Evolutionary conservation across 805 yeast species (phyloP), one percentile per base, ranked within the genome.

Genomic region (Ogataea wickerhamii): DNA sequence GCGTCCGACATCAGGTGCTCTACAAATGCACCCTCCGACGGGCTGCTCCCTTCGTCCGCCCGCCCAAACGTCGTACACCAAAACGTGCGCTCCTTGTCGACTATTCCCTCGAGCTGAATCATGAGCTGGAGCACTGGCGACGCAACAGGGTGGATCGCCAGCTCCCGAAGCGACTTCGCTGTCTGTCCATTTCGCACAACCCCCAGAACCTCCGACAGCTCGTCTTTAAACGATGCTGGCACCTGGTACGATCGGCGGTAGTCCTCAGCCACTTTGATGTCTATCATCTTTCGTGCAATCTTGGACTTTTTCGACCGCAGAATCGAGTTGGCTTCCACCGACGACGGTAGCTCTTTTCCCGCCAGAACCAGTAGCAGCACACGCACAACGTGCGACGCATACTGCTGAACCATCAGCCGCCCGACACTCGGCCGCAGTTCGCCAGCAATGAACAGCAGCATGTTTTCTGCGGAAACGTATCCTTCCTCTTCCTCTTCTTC

Each of bases 211-310:
- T 71, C 73, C 34, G 67, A 68, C 37, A 87, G 63, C 45, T 80
- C 78, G 6, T 67, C 68, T 48, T 78, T 82, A 58, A 86, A 86
- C 0, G 84, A 68, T 2, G 72, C 61, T 6, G 96, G 95, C 1
- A 78, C 78, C 61, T 78, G 85, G 56, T 76, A 85, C 0, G 80
- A 66, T 41, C 74, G 68, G 53, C 77, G 71, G 52, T 80, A 82
- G 47, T 82, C 88, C 12, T 80, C 82, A 44, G 73, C 81, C 58
- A 86, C 95, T 52, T 80, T 80, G 31, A 87, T 81, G 50, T 85
- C 93, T 53, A 87, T 86, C 95, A 87, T 86, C 58, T 88, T 88
- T 60, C 98, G 78, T 5, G 97, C 96, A 61, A 80, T 83, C 61
- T 78, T 88, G 35, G 87, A 84, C 63, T 73, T 83, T 56, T 87